These are phyloP conservation scores for Torulaspora franciscae DNA, from an alignment of 805 yeast genomes.

Conservation along the genomic window DNA sequence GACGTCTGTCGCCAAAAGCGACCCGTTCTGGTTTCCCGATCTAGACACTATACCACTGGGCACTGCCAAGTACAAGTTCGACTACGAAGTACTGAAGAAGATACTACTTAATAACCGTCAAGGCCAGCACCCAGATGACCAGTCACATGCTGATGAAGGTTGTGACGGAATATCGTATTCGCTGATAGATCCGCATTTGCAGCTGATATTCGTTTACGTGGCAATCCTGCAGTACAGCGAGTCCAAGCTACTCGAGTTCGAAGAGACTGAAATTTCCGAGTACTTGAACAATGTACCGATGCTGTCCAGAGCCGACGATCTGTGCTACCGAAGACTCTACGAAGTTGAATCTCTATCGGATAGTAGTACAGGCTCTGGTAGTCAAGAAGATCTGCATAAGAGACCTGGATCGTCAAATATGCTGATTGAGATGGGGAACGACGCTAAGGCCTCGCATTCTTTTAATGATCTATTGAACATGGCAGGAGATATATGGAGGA, in stretches of 20 bases:
- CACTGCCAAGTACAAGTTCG: slow-evolving; percentile 22
- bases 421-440: slow-evolving; percentile 35
- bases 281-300: slow-evolving; percentile 51
- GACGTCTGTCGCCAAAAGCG: slow-evolving; percentile 20
- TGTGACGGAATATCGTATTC: slow-evolving; percentile 35
- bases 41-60: slow-evolving; percentile 29
- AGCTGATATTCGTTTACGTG: slow-evolving; percentile 66
- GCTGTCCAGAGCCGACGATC: slow-evolving; percentile 33
- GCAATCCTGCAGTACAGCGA: slow-evolving; percentile 79
- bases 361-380: slow-evolving; percentile 1
- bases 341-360: slow-evolving; percentile 9
- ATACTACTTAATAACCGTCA: slow-evolving; percentile 27
- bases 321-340: slow-evolving; percentile 28
- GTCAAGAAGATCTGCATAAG: slow-evolving; percentile 15
- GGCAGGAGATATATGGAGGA: slow-evolving; percentile 86
- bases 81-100: slow-evolving; percentile 31
- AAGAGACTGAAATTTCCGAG: slow-evolving; percentile 83
- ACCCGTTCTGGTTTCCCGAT: slow-evolving; percentile 39
- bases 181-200: slow-evolving; percentile 66
- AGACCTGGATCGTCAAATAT: slow-evolving; percentile 21
- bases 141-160: not conserved
- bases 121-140: slow-evolving; percentile 13
- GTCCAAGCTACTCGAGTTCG: slow-evolving; percentile 74
- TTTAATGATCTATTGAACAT: slow-evolving; percentile 69
- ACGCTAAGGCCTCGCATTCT: slow-evolving; percentile 48